A percentile compares a stretch with the other conserved stretches of the same genome.
Evolutionary conservation across 2,329 filamentous ascomycete genomes (phyloP).

Genomic region (Xylariomycetidae sp.): DNA sequence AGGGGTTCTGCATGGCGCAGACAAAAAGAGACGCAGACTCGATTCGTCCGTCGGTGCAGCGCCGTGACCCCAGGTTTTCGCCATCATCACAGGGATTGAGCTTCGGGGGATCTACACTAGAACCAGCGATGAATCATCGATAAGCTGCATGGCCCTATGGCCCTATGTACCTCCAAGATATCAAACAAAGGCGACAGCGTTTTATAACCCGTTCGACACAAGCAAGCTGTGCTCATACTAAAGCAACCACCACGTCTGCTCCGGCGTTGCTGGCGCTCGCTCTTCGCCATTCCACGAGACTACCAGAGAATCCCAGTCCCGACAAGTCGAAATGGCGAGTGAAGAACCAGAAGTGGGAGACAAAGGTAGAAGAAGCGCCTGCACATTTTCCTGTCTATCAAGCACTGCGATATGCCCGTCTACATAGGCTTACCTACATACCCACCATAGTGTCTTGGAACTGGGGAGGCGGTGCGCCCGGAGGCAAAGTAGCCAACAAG

Average conservation of each 20-base stretch:
- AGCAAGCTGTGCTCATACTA: neutral
- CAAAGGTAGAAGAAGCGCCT: conserved; percentile 13
- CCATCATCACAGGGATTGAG: conserved; percentile 5
- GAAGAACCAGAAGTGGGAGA: conserved; percentile 18
- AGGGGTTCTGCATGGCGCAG: too few species aligned
- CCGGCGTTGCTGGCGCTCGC: neutral
- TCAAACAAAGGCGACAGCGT: neutral
- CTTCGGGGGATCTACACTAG: conserved; percentile 10
- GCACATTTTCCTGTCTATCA: neutral
- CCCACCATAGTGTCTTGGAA: conserved; percentile 49
- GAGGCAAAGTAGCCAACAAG: conserved; percentile 55
- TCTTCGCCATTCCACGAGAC: neutral
- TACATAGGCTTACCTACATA: neutral
- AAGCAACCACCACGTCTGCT: neutral
- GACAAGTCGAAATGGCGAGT: conserved; percentile 7
- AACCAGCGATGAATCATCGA: conserved; percentile 20
- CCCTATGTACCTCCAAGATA: neutral
- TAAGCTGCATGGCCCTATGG: conserved; percentile 10
- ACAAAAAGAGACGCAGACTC: too few species aligned
- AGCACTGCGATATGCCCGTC: neutral
- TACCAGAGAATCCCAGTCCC: neutral
- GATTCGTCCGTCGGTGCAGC: too few species aligned
- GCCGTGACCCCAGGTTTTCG: too few species aligned
- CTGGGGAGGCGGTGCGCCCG: conserved; percentile 49
- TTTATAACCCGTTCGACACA: too few species aligned